phyloP scores from a whole-genome alignment of 176 grass and related monocot genomes.

The Musa troglodytarum region DNA sequence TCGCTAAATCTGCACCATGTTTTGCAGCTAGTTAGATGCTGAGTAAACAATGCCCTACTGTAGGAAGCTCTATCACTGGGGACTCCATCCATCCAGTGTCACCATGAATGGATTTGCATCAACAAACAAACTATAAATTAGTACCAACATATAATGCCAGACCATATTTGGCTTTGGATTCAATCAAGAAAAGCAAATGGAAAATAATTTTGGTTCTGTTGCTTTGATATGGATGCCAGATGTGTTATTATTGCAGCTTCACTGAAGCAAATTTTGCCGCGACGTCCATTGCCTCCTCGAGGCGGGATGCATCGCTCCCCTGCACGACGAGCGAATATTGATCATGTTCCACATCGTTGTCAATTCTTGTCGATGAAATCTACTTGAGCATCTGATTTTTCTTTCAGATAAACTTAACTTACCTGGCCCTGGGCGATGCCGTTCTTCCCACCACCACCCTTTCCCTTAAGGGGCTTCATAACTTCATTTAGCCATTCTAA shows the following conservation, averaged over 20 bases:
- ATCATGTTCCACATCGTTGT: neutral
- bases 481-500: constrained; percentile 80
- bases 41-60: too few species aligned
- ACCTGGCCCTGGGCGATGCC: constrained; percentile 86
- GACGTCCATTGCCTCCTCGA: constrained; percentile 70
- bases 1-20: too few species aligned
- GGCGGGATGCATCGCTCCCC: constrained; percentile 56
- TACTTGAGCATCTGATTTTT: neutral
- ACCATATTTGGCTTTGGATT: too few species aligned
- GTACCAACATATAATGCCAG: too few species aligned
- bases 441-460: constrained; percentile 82
- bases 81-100: too few species aligned
- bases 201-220: too few species aligned
- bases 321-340: constrained; percentile 25
- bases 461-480: constrained; percentile 71
- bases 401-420: neutral
- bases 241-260: constrained; percentile 38
- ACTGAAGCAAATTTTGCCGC: constrained; percentile 60
- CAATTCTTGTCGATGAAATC: neutral
- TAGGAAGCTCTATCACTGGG: too few species aligned
- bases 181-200: too few species aligned
- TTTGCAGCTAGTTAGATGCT: too few species aligned
- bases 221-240: neutral
- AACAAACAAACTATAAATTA: too few species aligned
- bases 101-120: too few species aligned